Base-by-base conservation (phyloP, 805 yeast species). In the Ogataea paradorogensis region DNA sequence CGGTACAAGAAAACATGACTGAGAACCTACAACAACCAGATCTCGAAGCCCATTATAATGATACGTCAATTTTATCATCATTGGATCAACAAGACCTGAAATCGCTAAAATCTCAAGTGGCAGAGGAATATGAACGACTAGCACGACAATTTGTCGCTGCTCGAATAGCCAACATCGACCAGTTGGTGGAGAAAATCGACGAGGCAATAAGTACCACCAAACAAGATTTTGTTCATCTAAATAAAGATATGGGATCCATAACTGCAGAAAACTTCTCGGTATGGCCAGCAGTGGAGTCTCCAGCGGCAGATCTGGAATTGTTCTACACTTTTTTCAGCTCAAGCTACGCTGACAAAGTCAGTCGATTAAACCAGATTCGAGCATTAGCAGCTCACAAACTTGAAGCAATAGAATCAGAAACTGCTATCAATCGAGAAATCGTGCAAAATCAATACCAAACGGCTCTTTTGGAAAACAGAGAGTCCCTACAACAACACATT, bases 141-240 rank as follows among this genome's bases (percentile, higher is more conserved):
- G 51, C 67, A 1, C 48, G 45, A 22, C 53, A 54, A 14, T 64
- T 66, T 33, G 48, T 60, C 9, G 38, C 41, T 11, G 50, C 66
- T 3, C 47, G 68, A 30, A 34, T 62, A 2, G 22, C 53, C 1
- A 51, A 67, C 27, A 55, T 64, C 2, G 67, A 64, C 35, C 51
- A 64, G 13, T 45, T 61, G 42, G 47, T 66, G 5, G 28, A 52
- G n/a, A 48, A 53, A 22, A 59, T 67, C 16, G 70, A 66, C 27
- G 49, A 53, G 14, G 27, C 56, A 0, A 58, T 63, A n/a, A 38
- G 41, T 4, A 38, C 51, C 7, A 42, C 61, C 10, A 52, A 47
- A 26, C 42, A 41, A 9, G 50, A 55, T 9, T 59, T 40, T 18
- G 35, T 28, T 2, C 33, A 35, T 0, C 50, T 51, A 32, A 53